Conservation (phyloP, 345 rosid genomes). For the Trapa bicornis region DNA sequence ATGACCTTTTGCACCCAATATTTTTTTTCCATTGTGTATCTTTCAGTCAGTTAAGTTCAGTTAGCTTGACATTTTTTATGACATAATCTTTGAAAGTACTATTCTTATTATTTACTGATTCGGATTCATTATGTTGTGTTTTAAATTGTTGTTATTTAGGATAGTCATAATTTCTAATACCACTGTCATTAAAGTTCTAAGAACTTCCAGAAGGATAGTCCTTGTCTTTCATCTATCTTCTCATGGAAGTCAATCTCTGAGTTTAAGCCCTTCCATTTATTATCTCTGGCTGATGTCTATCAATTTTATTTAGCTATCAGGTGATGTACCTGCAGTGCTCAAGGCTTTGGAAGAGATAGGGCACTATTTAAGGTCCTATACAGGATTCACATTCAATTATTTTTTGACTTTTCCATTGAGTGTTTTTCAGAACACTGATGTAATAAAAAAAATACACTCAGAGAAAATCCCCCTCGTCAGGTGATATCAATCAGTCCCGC, state of each 20-base stretch:
- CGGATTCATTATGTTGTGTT: background rate
- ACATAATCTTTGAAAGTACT: background rate
- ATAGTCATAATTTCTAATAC: background rate
- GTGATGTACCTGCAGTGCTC: constrained; percentile 43
- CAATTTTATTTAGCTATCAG: constrained; percentile 33
- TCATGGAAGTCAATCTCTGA: background rate
- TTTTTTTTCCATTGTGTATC: background rate
- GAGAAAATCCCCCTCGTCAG: constrained; percentile 57
- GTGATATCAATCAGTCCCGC: constrained; percentile 54
- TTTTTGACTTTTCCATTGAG: background rate
- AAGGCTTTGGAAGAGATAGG: constrained; percentile 52
- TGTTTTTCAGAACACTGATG: background rate
- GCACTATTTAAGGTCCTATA: constrained; percentile 35
- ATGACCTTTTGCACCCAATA: background rate
- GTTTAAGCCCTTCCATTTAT: background rate
- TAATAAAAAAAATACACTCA: constrained; percentile 4
- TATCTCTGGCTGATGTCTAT: background rate
- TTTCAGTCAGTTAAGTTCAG: background rate
- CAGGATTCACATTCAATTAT: background rate
- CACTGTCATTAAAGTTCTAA: background rate
- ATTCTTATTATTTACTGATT: background rate
- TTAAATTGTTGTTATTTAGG: background rate
- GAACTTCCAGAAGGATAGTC: background rate
- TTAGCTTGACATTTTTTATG: background rate
- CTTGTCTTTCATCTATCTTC: background rate